These are phyloP conservation scores for Leishmania tarentolae DNA, from an alignment of 208 protist genomes.

Conservation along the genomic window DNA sequence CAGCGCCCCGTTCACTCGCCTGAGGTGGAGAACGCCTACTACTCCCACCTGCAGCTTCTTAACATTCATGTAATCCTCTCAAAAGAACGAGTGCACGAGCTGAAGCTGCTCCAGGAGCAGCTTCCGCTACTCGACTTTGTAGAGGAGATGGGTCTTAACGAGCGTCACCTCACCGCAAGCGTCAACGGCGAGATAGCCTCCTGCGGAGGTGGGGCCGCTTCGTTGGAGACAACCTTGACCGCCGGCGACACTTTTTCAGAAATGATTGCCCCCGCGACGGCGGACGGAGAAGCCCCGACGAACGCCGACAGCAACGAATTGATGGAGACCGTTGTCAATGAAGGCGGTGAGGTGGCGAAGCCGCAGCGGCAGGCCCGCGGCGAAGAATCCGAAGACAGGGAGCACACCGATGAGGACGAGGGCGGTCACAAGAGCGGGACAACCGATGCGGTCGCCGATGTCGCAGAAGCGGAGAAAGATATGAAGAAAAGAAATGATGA, in stretches of 20 bases:
- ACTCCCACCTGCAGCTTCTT: constrained; percentile 73
- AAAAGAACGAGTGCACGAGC: constrained; percentile 50
- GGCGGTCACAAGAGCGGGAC: background rate
- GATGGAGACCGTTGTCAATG: background rate
- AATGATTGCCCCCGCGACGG: background rate
- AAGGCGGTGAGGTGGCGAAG: constrained; percentile 4
- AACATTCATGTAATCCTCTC: constrained; percentile 59
- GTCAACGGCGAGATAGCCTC: constrained; percentile 16
- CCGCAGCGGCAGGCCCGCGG: background rate
- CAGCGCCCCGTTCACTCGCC: constrained; percentile 49
- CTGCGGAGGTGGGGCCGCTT: background rate
- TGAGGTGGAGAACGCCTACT: constrained; percentile 74
- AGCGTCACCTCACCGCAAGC: constrained; percentile 13
- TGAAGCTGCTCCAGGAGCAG: constrained; percentile 73
- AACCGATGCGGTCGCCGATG: background rate
- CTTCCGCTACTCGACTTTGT: constrained; percentile 72
- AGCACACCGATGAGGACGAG: constrained; percentile 20
- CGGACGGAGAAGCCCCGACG: background rate
- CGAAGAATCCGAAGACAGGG: constrained; percentile 12
- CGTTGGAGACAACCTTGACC: constrained; percentile 3
- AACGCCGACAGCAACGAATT: background rate
- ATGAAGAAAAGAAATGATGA: background rate
- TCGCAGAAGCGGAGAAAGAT: background rate
- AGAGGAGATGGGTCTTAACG: constrained; percentile 53
- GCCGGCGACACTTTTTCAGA: background rate